phyloP scores from a whole-genome alignment of 495 filamentous ascomycete species.

The Xylaria flabelliformis region DNA sequence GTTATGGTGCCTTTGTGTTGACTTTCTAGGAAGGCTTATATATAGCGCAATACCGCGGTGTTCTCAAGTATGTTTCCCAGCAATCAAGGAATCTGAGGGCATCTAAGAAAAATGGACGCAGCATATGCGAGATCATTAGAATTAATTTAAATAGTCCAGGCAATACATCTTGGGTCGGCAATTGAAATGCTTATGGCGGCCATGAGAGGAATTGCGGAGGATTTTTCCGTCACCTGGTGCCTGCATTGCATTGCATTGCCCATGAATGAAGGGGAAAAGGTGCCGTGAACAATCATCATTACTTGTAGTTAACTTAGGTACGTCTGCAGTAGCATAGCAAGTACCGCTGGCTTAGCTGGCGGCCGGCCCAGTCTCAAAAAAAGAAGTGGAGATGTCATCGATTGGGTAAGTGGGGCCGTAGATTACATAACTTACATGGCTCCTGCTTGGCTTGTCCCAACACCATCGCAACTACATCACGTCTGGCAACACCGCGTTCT shows the following conservation, averaged over 20 bases:
- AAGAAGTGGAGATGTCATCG: slow-evolving; percentile 20
- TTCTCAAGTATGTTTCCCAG: neutral
- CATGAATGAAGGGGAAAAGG: neutral
- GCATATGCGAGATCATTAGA: neutral
- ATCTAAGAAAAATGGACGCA: neutral
- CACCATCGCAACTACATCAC: slow-evolving; percentile 31
- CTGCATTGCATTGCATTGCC: slow-evolving; percentile 5
- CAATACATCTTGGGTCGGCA: neutral
- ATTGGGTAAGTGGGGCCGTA: slow-evolving; percentile 28
- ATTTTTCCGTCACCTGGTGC: neutral
- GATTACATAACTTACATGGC: slow-evolving; percentile 31
- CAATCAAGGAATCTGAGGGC: neutral
- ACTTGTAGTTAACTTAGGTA: too few relatives aligned
- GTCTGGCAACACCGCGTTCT: slow-evolving; percentile 26
- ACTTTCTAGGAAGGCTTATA: neutral
- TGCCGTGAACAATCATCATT: neutral
- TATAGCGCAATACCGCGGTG: neutral
- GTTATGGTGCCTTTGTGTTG: neutral
- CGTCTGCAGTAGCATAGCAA: too few relatives aligned
- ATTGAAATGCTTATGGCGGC: slow-evolving; percentile 22
- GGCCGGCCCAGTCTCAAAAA: slow-evolving; percentile 12
- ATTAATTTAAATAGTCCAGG: neutral
- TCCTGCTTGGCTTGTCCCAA: slow-evolving; percentile 21
- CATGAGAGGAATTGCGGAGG: neutral
- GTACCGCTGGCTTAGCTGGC: neutral